Conservation (phyloP, 495 filamentous ascomycete genomes). For the Penicillium taxi region DNA sequence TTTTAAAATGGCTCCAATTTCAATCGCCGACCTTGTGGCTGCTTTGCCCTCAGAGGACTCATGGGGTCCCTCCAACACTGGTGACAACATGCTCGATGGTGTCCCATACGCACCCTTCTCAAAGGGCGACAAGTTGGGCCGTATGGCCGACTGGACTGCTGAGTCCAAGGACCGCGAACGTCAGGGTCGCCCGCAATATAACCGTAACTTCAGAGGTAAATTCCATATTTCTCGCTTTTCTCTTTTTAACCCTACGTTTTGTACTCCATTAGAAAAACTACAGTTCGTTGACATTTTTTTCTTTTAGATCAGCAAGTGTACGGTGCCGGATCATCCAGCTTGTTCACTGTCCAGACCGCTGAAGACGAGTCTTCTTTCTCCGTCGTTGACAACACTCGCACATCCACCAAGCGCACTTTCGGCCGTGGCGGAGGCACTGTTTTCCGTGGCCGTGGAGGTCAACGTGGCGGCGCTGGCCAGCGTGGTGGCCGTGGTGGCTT, state of each 20-base stretch:
- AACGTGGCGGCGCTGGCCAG: slow-evolving; percentile 45
- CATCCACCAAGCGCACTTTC: slow-evolving; percentile 74
- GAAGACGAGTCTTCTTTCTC: slow-evolving; percentile 98
- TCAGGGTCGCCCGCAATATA: slow-evolving; percentile 77
- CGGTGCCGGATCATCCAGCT: slow-evolving; percentile 75
- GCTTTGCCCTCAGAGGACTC: slow-evolving; percentile 56
- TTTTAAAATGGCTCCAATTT: slow-evolving; percentile 45
- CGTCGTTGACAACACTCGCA: slow-evolving; percentile 88
- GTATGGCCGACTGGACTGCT: slow-evolving; percentile 98
- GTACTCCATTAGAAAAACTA: not conserved
- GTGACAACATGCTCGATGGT: slow-evolving; percentile 80
- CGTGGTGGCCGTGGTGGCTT: slow-evolving; percentile 52
- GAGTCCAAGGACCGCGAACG: slow-evolving; percentile 83
- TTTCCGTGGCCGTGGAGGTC: slow-evolving; percentile 77
- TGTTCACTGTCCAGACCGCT: slow-evolving; percentile 82
- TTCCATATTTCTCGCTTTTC: slow-evolving; percentile 10
- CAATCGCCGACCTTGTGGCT: slow-evolving; percentile 52
- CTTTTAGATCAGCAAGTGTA: slow-evolving; percentile 87
- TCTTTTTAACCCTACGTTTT: slow-evolving; percentile 2
- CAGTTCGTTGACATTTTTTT: slow-evolving; percentile 7
- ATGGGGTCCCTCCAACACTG: slow-evolving; percentile 79
- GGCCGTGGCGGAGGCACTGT: slow-evolving; percentile 77
- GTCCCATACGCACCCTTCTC: slow-evolving; percentile 96
- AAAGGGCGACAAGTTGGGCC: slow-evolving; percentile 95
- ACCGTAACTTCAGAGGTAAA: slow-evolving; percentile 82